These are phyloP conservation scores for Dictyostelium firmibasis DNA, from an alignment of 78 protist species.

Conservation along the genomic window DNA sequence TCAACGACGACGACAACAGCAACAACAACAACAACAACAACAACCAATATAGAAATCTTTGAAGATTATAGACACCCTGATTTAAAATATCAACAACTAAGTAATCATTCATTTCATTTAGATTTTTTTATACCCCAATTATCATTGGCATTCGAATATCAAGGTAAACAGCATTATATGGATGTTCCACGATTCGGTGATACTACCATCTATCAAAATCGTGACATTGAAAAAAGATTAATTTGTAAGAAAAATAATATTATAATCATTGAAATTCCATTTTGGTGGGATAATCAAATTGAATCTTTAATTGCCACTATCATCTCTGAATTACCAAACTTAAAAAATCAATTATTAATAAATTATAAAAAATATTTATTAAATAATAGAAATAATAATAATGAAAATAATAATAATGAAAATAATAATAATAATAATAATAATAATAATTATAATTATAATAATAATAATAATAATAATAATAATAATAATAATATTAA, in stretches of 20 bases:
- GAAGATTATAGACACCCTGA: slow-evolving; percentile 33
- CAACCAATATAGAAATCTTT: neutral
- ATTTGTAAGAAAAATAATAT: slow-evolving; percentile 6
- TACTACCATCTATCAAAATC: neutral
- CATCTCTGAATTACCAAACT: neutral
- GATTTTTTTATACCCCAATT: slow-evolving; percentile 22
- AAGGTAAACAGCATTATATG: slow-evolving; percentile 60
- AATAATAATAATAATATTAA: neutral
- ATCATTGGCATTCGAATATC: slow-evolving; percentile 51
- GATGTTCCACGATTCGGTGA: slow-evolving; percentile 29
- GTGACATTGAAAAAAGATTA: slow-evolving; percentile 34
- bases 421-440: neutral
- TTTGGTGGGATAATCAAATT: slow-evolving; percentile 65
- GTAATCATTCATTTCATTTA: slow-evolving; percentile 29
- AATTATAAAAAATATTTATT: neutral
- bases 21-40: neutral
- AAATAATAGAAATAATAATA: neutral
- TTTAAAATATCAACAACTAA: neutral
- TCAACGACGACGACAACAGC: too few species aligned
- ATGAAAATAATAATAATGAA: neutral
- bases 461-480: neutral
- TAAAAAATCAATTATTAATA: neutral
- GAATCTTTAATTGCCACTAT: slow-evolving; percentile 50
- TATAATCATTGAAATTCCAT: slow-evolving; percentile 40
- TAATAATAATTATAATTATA: neutral